A percentile compares a stretch with the other conserved stretches of the same genome.
Evolutionary conservation across 148 eudicot species (phyloP).

Genomic region (Rhododendron kiyosumense): DNA sequence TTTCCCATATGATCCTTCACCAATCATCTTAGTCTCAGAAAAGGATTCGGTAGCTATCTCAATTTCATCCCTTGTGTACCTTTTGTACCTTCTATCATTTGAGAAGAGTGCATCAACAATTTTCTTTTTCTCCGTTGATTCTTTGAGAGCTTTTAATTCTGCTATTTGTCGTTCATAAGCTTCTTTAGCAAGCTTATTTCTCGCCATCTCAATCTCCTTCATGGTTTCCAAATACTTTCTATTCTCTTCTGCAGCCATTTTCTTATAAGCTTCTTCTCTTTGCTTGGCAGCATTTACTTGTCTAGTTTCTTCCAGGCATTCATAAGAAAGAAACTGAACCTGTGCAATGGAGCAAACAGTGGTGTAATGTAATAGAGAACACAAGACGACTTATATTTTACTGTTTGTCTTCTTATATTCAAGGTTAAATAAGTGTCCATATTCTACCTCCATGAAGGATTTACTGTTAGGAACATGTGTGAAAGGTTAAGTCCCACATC

Average conservation of each 20-base stretch:
- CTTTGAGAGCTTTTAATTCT: constrained; percentile 50
- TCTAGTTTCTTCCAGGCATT: constrained; percentile 54
- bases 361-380: not conserved
- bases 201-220: constrained; percentile 60
- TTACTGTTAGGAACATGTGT: too few species aligned
- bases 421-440: not conserved
- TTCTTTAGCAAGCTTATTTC: constrained; percentile 45
- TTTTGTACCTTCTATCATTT: constrained; percentile 51
- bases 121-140: constrained; percentile 54
- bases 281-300: constrained; percentile 58
- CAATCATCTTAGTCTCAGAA: constrained; percentile 54
- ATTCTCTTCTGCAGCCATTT: constrained; percentile 54
- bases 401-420: not conserved
- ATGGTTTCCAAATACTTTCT: constrained; percentile 51
- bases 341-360: constrained; percentile 20
- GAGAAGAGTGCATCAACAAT: constrained; percentile 52
- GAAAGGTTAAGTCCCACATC: too few species aligned
- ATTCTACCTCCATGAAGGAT: not conserved
- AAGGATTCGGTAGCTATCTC: constrained; percentile 50
- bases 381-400: not conserved
- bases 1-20: constrained; percentile 82
- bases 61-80: constrained; percentile 53
- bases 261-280: constrained; percentile 58
- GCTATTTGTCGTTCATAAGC: constrained; percentile 63
- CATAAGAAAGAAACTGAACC: constrained; percentile 57